Evolutionary conservation across 805 yeast genomes (phyloP), one percentile per base, ranked within the genome.

Genomic region (Yarrowia sp.): DNA sequence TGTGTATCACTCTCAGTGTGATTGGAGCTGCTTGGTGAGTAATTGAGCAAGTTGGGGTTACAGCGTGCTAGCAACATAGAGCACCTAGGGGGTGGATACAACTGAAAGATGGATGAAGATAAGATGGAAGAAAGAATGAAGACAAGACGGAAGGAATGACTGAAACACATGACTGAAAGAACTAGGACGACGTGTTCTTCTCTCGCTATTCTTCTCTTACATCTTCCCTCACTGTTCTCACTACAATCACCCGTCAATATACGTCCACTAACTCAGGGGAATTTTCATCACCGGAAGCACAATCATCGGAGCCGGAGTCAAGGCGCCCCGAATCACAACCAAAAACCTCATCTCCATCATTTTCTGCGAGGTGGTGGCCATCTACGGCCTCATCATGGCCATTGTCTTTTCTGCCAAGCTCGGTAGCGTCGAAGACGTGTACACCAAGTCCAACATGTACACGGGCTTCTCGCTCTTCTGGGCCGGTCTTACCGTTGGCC

Each of bases 351-450:
- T 95, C 69, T 89, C 96, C 44, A 95, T 95, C 76, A 96, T 95
- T 79, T 95, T 95, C 82, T 95, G 99, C 82, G 99, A 95, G 79
- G 99, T 95, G 71, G 99, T 95, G 65, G 99, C 99, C 69, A 95
- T 95, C 75, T 95, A 95, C 75, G 99, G 99, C 3, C 84, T 95
- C 69, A 95, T 95, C 75, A 93, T 93, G 89, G 92, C 98, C 38
- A 95, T 95, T 82, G 98, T 95, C 44, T 95, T 95, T 72, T 89
- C 97, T 19, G 85, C 98, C 30, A 95, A 95, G 75, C 81, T 95
- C 71, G 80, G 85, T 33, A 81, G 85, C 30, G 78, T 82, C n/a
- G 82, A 80, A 32, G 79, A 84, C 3, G 77, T 92, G 65, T 85
- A 80, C 73, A 84, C 96, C n/a, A 85, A 86, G 72, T 89, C 88